Percentiles rank a stretch among this genome's conserved stretches.
Conservation (phyloP, 2,329 filamentous ascomycete species). For the Aspergillus sp. region DNA sequence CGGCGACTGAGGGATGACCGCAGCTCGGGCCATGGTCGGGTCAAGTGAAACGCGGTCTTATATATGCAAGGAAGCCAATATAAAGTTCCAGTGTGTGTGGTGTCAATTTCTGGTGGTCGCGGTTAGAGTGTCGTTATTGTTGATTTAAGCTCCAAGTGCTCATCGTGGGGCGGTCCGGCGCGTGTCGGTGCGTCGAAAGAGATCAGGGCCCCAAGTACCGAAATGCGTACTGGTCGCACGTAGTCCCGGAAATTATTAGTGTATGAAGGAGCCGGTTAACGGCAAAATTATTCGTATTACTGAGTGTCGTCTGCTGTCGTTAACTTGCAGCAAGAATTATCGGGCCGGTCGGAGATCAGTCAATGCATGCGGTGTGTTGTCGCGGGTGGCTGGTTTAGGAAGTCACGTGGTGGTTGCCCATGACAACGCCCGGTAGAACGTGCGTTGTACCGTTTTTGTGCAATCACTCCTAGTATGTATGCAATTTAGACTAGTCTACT, state of each 20-base stretch:
- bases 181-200: neutral
- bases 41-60: neutral
- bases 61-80: neutral
- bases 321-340: constrained; percentile 1
- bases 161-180: neutral
- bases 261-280: neutral
- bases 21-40: constrained; percentile 26
- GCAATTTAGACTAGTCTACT: no score
- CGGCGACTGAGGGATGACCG: constrained; percentile 24
- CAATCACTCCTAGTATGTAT: neutral
- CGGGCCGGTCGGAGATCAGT: neutral
- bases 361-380: neutral
- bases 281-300: neutral
- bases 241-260: neutral
- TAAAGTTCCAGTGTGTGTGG: neutral
- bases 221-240: neutral
- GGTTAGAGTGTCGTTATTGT: neutral
- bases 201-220: neutral
- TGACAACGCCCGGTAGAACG: constrained; percentile 5
- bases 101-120: neutral
- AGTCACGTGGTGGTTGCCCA: constrained; percentile 13
- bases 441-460: neutral
- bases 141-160: neutral
- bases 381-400: constrained; percentile 11
- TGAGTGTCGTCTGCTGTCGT: constrained; percentile 3